These are phyloP conservation scores for Irpex sp. DNA, from an alignment of 1,284 basidiomycete species.

Conservation along the genomic window DNA sequence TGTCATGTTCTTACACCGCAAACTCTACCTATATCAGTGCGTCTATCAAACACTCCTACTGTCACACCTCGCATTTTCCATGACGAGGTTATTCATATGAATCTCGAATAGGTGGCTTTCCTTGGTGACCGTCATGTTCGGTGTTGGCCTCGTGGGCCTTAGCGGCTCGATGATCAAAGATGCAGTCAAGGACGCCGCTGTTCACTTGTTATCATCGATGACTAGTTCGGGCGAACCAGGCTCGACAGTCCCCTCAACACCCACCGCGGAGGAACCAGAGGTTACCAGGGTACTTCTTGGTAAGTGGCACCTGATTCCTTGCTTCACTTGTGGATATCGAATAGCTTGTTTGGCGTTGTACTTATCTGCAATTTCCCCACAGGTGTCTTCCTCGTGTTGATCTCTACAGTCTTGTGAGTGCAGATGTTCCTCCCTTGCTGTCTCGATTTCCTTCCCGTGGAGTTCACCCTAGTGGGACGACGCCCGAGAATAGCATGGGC, in stretches of 20 bases:
- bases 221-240: constrained; percentile 2
- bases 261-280: constrained; percentile 49
- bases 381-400: constrained; percentile 89
- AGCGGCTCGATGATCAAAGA: constrained; percentile 86
- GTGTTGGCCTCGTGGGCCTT: constrained; percentile 88
- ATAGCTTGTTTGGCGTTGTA: constrained; percentile 7
- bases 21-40: constrained; percentile 77
- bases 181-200: constrained; percentile 42
- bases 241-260: constrained; percentile 21
- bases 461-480: neutral
- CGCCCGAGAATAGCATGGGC: no score
- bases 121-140: constrained; percentile 85
- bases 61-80: neutral
- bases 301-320: constrained; percentile 21
- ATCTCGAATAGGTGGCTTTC: constrained; percentile 71
- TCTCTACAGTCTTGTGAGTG: constrained; percentile 94
- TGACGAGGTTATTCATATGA: neutral
- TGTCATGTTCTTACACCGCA: constrained; percentile 86
- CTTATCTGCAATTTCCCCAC: neutral
- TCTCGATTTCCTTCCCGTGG: constrained; percentile 16
- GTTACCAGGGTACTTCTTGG: constrained; percentile 64
- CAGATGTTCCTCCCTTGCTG: constrained; percentile 10
- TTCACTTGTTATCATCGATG: constrained; percentile 6
- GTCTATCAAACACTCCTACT: constrained; percentile 13
- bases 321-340: constrained; percentile 1